A percentile compares a stretch with the other conserved stretches of the same genome.
These are phyloP conservation scores for Arachis monticola DNA, from an alignment of 331 rosid species.

Conservation along the genomic window DNA sequence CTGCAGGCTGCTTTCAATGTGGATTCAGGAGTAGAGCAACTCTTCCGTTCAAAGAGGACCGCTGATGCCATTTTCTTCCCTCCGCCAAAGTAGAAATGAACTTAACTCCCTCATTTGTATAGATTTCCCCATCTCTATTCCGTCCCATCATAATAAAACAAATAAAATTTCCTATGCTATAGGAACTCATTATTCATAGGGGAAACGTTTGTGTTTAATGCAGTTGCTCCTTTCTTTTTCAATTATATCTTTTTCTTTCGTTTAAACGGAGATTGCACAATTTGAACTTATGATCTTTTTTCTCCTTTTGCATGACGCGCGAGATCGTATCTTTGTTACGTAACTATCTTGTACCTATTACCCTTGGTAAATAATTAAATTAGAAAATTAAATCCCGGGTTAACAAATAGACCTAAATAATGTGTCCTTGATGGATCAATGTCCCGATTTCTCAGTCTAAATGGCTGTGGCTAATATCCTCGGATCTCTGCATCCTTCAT, in stretches of 20 bases:
- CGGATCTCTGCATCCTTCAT: too few species aligned
- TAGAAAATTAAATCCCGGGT: too few species aligned
- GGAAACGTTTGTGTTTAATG: slow-evolving; percentile 9
- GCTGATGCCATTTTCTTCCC: slow-evolving; percentile 83
- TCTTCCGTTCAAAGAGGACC: slow-evolving; percentile 75
- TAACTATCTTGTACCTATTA: too few species aligned
- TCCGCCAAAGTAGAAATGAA: slow-evolving; percentile 57
- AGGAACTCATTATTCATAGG: background rate
- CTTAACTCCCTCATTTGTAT: background rate
- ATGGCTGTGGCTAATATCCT: too few species aligned
- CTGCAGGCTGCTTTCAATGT: slow-evolving; percentile 76
- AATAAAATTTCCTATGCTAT: background rate
- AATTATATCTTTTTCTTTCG: background rate
- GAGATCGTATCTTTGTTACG: too few species aligned
- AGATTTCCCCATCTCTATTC: slow-evolving; percentile 8
- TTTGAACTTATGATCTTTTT: background rate
- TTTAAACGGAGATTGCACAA: background rate
- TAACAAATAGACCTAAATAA: too few species aligned
- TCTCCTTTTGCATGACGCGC: too few species aligned
- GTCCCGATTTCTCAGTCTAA: too few species aligned
- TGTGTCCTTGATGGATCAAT: too few species aligned
- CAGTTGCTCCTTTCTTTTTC: background rate
- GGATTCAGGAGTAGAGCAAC: slow-evolving; percentile 59
- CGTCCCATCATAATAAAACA: background rate
- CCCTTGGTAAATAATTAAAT: too few species aligned